Conservation (phyloP, 805 yeast species). For the Candida broadrunensis region DNA sequence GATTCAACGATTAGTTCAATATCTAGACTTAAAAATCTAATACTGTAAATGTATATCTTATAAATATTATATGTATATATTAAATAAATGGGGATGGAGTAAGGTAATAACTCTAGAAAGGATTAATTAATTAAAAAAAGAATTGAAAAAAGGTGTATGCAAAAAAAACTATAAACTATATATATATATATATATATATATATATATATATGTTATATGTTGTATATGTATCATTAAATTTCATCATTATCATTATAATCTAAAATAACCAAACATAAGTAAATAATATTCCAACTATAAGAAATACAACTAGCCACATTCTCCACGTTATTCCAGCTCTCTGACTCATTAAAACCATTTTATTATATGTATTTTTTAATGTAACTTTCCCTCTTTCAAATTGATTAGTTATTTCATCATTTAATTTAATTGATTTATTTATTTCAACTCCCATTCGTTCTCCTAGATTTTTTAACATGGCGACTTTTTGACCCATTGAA, state of each 20-base stretch:
- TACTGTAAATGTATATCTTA: neutral
- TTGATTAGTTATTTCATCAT: constrained; percentile 38
- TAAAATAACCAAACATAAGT: constrained; percentile 40
- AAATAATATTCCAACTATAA: constrained; percentile 34
- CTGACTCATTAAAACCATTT: constrained; percentile 45
- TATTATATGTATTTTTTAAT: constrained; percentile 40
- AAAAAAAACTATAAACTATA: no score
- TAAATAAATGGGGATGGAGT: no score
- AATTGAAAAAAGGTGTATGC: no score
- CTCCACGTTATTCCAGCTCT: constrained; percentile 44
- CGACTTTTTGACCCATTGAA: constrained; percentile 38
- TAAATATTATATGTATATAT: no score
- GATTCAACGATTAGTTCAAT: neutral
- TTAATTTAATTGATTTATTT: constrained; percentile 36
- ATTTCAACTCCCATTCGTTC: constrained; percentile 43
- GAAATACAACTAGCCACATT: constrained; percentile 42
- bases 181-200: no score
- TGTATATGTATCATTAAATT: no score
- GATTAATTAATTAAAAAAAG: no score
- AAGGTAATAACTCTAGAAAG: no score
- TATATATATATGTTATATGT: no score
- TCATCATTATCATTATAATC: no score
- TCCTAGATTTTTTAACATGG: constrained; percentile 39
- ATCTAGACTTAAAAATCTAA: neutral
- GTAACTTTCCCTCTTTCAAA: constrained; percentile 39